A percentile compares a stretch with the other conserved stretches of the same genome.
phyloP scores from a whole-genome alignment of 805 yeast species.

The Ogataea haglerorum region DNA sequence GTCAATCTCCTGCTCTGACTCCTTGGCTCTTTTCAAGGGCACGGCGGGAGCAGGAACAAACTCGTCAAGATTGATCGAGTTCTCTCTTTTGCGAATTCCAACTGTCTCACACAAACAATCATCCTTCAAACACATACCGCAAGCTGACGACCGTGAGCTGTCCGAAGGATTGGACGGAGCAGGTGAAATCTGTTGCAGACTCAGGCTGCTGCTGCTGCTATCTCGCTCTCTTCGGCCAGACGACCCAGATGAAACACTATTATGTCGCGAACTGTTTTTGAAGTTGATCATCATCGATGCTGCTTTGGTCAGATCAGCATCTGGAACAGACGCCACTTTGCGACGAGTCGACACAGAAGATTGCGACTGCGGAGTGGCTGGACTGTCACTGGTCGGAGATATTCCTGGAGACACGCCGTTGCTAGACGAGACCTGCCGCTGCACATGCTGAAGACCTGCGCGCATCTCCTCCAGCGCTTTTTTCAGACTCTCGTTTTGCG shows the following conservation, averaged over 20 bases:
- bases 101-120: slow-evolving; percentile 62
- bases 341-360: slow-evolving; percentile 5
- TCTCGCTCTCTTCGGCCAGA: slow-evolving; percentile 12
- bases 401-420: slow-evolving; percentile 10
- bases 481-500: slow-evolving; percentile 42
- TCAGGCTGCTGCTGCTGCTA: slow-evolving; percentile 8
- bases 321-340: slow-evolving; percentile 10
- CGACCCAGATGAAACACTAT: slow-evolving; percentile 23
- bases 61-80: slow-evolving; percentile 12
- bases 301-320: slow-evolving; percentile 25
- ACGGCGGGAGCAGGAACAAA: slow-evolving; percentile 68
- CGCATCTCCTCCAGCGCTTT: slow-evolving; percentile 43
- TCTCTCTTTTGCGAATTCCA: slow-evolving; percentile 37
- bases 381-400: slow-evolving; percentile 17
- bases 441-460: slow-evolving; percentile 14
- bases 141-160: slow-evolving; percentile 38
- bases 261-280: slow-evolving; percentile 26
- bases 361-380: slow-evolving; percentile 20
- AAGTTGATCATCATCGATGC: slow-evolving; percentile 31
- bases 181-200: slow-evolving; percentile 39
- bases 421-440: slow-evolving; percentile 13
- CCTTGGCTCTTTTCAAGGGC: slow-evolving; percentile 43
- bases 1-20: slow-evolving; percentile 44
- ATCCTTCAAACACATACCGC: slow-evolving; percentile 68
- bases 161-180: slow-evolving; percentile 44